phyloP scores from a whole-genome alignment of 2,329 filamentous ascomycete genomes.

The Ceratocystis smalleyi region DNA sequence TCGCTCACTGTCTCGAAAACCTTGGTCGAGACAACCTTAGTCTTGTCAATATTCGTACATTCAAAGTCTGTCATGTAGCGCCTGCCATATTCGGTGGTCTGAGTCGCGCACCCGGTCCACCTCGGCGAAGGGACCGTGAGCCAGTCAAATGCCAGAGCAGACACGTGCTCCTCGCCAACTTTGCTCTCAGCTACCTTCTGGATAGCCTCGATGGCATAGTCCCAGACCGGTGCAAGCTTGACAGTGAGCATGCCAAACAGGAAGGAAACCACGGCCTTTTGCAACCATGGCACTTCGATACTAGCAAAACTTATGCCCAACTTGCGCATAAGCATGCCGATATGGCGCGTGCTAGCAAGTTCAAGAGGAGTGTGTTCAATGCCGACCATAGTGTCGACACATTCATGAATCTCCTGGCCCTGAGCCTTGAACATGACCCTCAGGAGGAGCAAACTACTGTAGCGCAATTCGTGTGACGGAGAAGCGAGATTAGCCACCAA shows the following conservation, averaged over 20 bases:
- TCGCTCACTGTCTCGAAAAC: constrained; percentile 38
- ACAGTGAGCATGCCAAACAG: constrained; percentile 82
- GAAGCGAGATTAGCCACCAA: constrained; percentile 60
- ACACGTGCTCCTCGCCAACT: constrained; percentile 56
- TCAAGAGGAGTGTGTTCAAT: constrained; percentile 68
- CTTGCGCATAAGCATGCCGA: constrained; percentile 76
- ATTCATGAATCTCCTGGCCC: constrained; percentile 22
- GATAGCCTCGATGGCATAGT: constrained; percentile 62
- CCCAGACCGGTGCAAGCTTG: constrained; percentile 72
- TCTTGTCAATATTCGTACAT: constrained; percentile 55
- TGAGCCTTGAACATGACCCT: constrained; percentile 36
- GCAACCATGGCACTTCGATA: constrained; percentile 47
- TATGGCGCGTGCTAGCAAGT: constrained; percentile 56
- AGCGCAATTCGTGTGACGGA: constrained; percentile 57
- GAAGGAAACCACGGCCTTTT: constrained; percentile 60
- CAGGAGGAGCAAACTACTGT: constrained; percentile 58
- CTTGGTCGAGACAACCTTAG: constrained; percentile 37
- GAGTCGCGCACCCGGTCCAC: constrained; percentile 32
- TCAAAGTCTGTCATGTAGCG: constrained; percentile 57
- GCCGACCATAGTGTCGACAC: constrained; percentile 46
- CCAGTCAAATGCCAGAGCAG: constrained; percentile 64
- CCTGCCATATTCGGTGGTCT: constrained; percentile 25
- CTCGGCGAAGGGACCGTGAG: constrained; percentile 42
- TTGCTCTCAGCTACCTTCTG: constrained; percentile 58
- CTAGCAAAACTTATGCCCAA: constrained; percentile 49